Base-by-base conservation (phyloP, 2,329 filamentous ascomycete species). In the Trichoderma brevicompactum region DNA sequence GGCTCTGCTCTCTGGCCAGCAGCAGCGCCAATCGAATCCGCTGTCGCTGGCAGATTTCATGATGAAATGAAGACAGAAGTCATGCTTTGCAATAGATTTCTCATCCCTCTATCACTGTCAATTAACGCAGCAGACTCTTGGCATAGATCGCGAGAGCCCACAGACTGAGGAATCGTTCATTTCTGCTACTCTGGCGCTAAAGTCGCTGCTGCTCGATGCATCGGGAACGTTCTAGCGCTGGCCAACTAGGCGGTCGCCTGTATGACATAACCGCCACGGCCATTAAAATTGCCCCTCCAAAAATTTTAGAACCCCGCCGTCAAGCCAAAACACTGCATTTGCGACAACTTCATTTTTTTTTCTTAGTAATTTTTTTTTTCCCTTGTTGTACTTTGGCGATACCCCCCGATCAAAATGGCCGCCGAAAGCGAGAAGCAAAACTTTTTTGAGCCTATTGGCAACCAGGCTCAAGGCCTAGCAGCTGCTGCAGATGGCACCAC, bases 381-480 rank as follows among this genome's bases (percentile, higher is more conserved):
- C 12, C 2, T 54, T 19, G 1, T n/a, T 32, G 28, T 38, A 10
- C 17, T 23, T 54, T 36, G 13, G 34, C 64, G 64, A 66, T 66
- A 70, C 48, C 46, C 49, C 46, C 66, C 60, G 62, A 68, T 66
- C 69, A 68, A 49, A 36, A 86, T 85, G 83, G 73, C 81, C 66
- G 71, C 74, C 59, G 72, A 79, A 56, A 77, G 77, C 68, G 75
- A 72, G 63, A 74, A 78, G 70, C 71, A 67, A 68, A 82, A 87
- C 61, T 85, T 87, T 72, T 89, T 89, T 75, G 82, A 87, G 72
- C 79, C 84, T 64, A 87, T 90, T 71, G 87, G 87, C 65, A 80
- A 83, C 71, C 87, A 88, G 78, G 87, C 82, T 66, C 81, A 84
- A 69, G 80, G 82, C 68, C 76, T 87, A 55, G 80, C 78, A 15